Evolutionary conservation across 352 stramenopile species (phyloP).

Genomic region (Blastocystis sp.): DNA sequence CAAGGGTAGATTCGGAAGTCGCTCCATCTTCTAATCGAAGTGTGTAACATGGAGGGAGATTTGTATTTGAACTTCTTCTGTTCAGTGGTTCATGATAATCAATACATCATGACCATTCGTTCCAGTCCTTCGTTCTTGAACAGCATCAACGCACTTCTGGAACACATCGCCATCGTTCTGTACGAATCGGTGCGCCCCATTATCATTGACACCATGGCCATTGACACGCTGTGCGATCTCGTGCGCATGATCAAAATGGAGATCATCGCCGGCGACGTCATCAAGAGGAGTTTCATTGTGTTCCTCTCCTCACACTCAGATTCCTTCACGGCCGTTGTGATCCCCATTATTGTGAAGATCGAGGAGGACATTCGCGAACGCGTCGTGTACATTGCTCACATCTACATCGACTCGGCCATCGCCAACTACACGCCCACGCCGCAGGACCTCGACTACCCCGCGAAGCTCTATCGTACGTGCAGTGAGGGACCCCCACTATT

Average conservation of each 20-base stretch:
- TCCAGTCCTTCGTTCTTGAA: background rate
- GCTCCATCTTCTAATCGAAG: constrained; percentile 40
- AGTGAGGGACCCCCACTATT: background rate
- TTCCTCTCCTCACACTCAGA: background rate
- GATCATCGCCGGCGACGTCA: constrained; percentile 27
- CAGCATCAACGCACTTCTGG: constrained; percentile 6
- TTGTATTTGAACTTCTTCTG: constrained; percentile 40
- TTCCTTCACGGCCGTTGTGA: constrained; percentile 1
- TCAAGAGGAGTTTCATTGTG: background rate
- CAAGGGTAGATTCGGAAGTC: background rate
- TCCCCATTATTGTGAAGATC: constrained; percentile 30
- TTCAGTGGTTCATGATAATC: background rate
- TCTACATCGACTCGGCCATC: constrained; percentile 38
- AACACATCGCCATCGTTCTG: background rate
- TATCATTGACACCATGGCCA: constrained; percentile 1
- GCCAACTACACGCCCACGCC: constrained; percentile 1
- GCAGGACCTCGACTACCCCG: constrained; percentile 48
- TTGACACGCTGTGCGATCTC: constrained; percentile 32
- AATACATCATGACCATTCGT: constrained; percentile 1
- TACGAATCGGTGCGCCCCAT: constrained; percentile 40
- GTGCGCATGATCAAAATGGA: constrained; percentile 59
- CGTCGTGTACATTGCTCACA: constrained; percentile 27
- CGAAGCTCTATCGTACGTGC: constrained; percentile 23
- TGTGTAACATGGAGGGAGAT: constrained; percentile 9
- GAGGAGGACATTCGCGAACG: constrained; percentile 56